phyloP scores from a whole-genome alignment of 768 basidiomycete species.

The Lentinula raphanica region DNA sequence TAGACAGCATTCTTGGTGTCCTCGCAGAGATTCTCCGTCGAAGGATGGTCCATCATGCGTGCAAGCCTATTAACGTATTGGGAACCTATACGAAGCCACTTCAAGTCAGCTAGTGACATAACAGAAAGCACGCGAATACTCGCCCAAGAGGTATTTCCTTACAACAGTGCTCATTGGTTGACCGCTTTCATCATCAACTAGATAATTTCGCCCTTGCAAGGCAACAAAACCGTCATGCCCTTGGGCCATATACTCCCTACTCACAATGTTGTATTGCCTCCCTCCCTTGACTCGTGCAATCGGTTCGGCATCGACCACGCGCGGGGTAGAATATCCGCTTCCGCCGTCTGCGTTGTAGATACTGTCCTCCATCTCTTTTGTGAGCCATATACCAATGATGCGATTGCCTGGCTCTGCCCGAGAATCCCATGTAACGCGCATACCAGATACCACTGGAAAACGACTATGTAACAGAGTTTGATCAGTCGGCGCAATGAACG shows the following conservation, averaged over 20 bases:
- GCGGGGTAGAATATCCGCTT: constrained; percentile 22
- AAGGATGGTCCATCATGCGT: constrained; percentile 27
- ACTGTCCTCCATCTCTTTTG: constrained; percentile 34
- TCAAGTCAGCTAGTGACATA: constrained; percentile 1
- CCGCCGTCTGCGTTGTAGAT: constrained; percentile 16
- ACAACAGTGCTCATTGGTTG: constrained; percentile 75
- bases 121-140: constrained; percentile 2
- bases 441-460: constrained; percentile 83
- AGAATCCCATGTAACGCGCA: constrained; percentile 86
- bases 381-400: constrained; percentile 66
- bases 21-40: constrained; percentile 30
- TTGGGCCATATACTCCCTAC: constrained; percentile 80
- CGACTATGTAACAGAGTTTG: constrained; percentile 43
- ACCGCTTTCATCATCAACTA: constrained; percentile 83
- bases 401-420: constrained; percentile 63
- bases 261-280: constrained; percentile 71
- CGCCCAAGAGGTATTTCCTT: constrained; percentile 80
- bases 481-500: background rate
- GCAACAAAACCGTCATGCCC: constrained; percentile 80
- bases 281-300: constrained; percentile 50
- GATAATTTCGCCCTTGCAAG: constrained; percentile 57
- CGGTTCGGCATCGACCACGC: constrained; percentile 42
- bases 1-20: constrained; percentile 40
- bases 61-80: constrained; percentile 68
- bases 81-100: constrained; percentile 41